Base-by-base conservation (phyloP, 768 basidiomycete genomes). In the Pleurotus cornucopiae region DNA sequence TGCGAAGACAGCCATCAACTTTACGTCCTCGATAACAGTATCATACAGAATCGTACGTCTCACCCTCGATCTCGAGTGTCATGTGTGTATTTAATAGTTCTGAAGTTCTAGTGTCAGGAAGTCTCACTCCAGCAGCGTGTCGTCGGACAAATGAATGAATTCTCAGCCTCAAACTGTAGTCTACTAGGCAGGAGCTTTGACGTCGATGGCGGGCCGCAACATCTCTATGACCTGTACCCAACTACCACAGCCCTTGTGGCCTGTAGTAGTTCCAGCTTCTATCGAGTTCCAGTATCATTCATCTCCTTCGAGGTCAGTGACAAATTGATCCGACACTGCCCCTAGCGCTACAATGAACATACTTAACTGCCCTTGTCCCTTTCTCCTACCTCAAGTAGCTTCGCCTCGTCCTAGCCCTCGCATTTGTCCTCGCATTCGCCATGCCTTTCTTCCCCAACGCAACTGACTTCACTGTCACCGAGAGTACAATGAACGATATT, bases 11-110 rank as follows among this genome's bases (percentile, higher is more conserved):
- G 89, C 21, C 83, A 85, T 68, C 77, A 83, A 62, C 91, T 94
- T 57, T 84, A 89, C 65, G 86, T 93, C 58, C 89, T 89, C 2
- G 89, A 92, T 65, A 88, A 89, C 2, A 84, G 87, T 64, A 80
- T 86, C 60, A 72, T 90, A 41, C 89, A 90, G 71, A 88, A 89
- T 67, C 74, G 75, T 83, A 70, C 71, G 68, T 63, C 64, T 58
- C 34, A 16, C 20, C 14, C 43, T 14, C 16, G 30, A 44, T 21
- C 14, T 16, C n/a, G 14, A 21, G 20, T 44, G n/a, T 44, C 14
- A 16, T 6, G 13, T 44, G 41, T 44, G 6, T 44, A 44, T 6
- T n/a, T 16, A 44, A 7, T 44, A 21, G 3, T 11, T 34, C 14
- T 44, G n/a, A 44, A 72, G 83, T 85, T 61, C 70, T 91, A 55